Evolutionary conservation across 1,284 basidiomycete species (phyloP).

Genomic region (Schizophyllum amplum): DNA sequence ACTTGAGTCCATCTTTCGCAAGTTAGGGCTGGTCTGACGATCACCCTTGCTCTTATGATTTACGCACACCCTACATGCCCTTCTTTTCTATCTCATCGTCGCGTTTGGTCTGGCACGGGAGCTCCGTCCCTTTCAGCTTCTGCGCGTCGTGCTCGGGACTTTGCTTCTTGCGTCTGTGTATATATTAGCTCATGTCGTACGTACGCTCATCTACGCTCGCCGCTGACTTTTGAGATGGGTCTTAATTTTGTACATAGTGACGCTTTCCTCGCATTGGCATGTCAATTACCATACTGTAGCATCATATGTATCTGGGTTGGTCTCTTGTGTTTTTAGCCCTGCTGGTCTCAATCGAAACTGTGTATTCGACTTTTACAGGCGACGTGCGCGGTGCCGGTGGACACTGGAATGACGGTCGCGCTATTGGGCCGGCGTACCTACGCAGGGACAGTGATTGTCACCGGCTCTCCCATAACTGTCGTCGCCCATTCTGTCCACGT

Average conservation of each 20-base stretch:
- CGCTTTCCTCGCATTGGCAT: background rate
- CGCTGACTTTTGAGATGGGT: background rate
- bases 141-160: background rate
- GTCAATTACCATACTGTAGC: background rate
- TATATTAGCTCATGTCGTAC: background rate
- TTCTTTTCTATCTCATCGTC: background rate
- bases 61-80: background rate
- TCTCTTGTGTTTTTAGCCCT: background rate
- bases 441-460: background rate
- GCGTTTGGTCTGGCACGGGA: background rate
- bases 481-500: background rate
- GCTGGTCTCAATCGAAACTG: too few species aligned
- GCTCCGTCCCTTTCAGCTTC: background rate
- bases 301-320: too few species aligned
- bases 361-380: too few species aligned
- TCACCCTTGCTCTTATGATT: background rate
- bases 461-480: background rate
- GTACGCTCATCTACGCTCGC: background rate
- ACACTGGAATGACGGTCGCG: too few species aligned
- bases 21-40: constrained; percentile 52
- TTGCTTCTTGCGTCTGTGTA: background rate
- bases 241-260: background rate
- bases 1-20: constrained; percentile 79
- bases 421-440: too few species aligned
- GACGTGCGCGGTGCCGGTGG: too few species aligned